Base-by-base conservation (phyloP, 768 basidiomycete species). In the Dacryopinax primogenitus region DNA sequence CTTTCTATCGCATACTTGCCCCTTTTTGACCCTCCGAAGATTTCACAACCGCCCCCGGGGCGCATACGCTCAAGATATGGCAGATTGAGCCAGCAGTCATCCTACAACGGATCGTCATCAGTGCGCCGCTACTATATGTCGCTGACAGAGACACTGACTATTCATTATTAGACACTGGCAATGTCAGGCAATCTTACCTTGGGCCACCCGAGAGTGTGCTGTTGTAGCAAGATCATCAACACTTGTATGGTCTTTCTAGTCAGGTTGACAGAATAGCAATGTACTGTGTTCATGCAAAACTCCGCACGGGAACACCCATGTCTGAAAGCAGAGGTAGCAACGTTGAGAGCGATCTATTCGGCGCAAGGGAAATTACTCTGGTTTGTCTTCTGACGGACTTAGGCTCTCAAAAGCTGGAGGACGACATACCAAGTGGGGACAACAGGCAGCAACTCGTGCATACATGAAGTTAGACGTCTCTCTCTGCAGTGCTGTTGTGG, bases 31-130 rank as follows among this genome's bases (percentile, higher is more conserved):
- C 12, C n/a, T 39, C 12, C n/a, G 37, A 11, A 58, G 51, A 58
- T 4, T 58, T 58, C 30, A 58, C 11, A 6, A 58, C 51, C 4
- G 68, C 69, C 6, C 78, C 84, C 18, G 84, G 84, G 0, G 77
- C 79, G 15, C 85, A 87, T 72, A 85, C 82, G 1, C 72, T 87
- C 64, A 85, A 81, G 75, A 80, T 85, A 23, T 82, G 76, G 71
- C 80, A 81, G 76, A 78, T 85, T 45, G 83, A 85, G 68, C 81
- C 83, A 3, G 80, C 81, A 2, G 82, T 85, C 13, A 80, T 84
- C 1, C 74, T 85, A 28, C 81, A 86, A 71, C 85, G 83, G 70
- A 80, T 86, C 51, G 78, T 86, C 34, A 83, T 86, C 63, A 74
- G 83, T 84, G 66, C 69, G 51, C n/a, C 33, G 36, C 39, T 16